Evolutionary conservation across 1,284 basidiomycete species (phyloP).

Genomic region (Sanghuangporus weigelae): DNA sequence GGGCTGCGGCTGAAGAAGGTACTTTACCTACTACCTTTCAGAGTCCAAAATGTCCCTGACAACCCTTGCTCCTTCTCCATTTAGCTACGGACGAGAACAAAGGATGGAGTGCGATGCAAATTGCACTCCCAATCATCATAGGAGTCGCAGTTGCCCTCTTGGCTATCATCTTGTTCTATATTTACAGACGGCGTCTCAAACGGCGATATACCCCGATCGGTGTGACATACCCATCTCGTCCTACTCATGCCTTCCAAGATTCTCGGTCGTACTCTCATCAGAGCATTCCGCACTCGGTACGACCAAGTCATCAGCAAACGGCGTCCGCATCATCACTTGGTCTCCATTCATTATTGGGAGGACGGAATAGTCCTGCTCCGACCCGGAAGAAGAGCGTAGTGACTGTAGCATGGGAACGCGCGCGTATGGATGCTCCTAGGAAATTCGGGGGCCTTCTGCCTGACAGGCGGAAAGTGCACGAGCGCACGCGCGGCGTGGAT

Average conservation of each 20-base stretch:
- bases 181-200: slow-evolving; percentile 14
- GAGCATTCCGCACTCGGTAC: neutral
- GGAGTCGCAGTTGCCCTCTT: slow-evolving; percentile 6
- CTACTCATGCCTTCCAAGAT: neutral
- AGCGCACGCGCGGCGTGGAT: slow-evolving; percentile 5
- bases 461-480: slow-evolving; percentile 9
- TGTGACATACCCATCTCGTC: neutral
- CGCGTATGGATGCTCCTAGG: slow-evolving; percentile 11
- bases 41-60: neutral
- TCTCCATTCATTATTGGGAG: neutral
- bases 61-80: neutral
- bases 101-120: slow-evolving; percentile 12
- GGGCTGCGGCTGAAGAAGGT: slow-evolving; percentile 7
- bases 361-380: neutral
- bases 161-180: slow-evolving; percentile 1
- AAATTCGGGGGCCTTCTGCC: slow-evolving; percentile 12
- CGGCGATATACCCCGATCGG: slow-evolving; percentile 6
- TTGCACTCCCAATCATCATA: slow-evolving; percentile 8
- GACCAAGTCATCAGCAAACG: neutral
- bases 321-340: neutral
- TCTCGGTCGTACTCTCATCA: neutral
- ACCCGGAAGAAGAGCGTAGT: neutral
- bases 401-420: slow-evolving; percentile 14
- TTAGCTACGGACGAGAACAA: neutral
- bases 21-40: neutral